A percentile compares a stretch with the other conserved stretches of the same genome.
These are phyloP conservation scores for Pythium apleroticum DNA, from an alignment of 352 stramenopile species.

Conservation along the genomic window DNA sequence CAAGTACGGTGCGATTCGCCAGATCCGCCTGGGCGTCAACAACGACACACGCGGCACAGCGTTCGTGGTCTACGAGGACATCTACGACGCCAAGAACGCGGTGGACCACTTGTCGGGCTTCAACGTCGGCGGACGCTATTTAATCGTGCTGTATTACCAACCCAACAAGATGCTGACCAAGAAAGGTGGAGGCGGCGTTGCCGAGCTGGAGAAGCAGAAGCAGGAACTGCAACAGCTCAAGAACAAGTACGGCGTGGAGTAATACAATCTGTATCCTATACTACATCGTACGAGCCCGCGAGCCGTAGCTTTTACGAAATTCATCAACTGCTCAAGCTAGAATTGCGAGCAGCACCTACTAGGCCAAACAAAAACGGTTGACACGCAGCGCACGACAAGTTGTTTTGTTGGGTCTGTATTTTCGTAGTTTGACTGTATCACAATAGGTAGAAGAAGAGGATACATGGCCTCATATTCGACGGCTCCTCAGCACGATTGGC, in stretches of 20 bases:
- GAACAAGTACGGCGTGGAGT: constrained; percentile 84
- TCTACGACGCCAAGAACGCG: constrained; percentile 99
- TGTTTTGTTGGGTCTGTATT: constrained; percentile 3
- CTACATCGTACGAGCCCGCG: no score
- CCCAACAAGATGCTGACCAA: constrained; percentile 81
- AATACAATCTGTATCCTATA: constrained; percentile 12
- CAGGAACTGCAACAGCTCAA: constrained; percentile 85
- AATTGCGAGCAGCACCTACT: no score
- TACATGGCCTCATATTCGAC: neutral
- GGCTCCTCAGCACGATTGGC: neutral
- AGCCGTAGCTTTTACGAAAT: no score
- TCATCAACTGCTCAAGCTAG: no score
- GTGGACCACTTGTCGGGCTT: constrained; percentile 99
- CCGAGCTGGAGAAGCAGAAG: constrained; percentile 68
- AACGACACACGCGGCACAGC: constrained; percentile 96
- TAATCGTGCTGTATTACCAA: constrained; percentile 99
- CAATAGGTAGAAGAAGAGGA: constrained; percentile 6
- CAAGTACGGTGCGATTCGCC: constrained; percentile 99
- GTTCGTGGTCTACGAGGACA: constrained; percentile 99
- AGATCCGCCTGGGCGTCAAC: constrained; percentile 93
- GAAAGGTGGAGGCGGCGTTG: constrained; percentile 29
- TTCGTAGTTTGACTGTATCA: constrained; percentile 16
- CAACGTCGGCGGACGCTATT: constrained; percentile 98
- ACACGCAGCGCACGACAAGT: no score
- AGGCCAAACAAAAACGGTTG: no score